Evolutionary conservation across 2,329 filamentous ascomycete species (phyloP).

Genomic region (Blastomyces parvus): DNA sequence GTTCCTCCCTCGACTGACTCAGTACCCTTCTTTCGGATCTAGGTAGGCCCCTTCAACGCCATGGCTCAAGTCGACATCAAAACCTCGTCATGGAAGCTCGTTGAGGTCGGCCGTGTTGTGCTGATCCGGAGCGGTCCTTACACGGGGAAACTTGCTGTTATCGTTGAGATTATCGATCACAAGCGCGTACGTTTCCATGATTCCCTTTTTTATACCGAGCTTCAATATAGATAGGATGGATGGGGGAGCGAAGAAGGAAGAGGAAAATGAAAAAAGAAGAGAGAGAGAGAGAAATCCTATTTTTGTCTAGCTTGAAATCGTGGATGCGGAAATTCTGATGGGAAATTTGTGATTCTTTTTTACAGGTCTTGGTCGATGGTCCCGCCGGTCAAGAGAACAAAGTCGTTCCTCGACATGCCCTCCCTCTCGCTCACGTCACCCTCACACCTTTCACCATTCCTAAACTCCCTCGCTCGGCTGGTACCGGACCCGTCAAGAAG

Average conservation of each 20-base stretch:
- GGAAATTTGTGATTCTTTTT: not conserved
- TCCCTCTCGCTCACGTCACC: constrained; percentile 71
- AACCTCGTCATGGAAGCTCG: constrained; percentile 81
- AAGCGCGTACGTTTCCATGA: constrained; percentile 75
- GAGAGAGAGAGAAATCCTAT: not conserved
- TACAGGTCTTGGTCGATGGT: constrained; percentile 89
- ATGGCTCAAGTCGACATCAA: constrained; percentile 78
- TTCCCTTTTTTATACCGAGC: not conserved
- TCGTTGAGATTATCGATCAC: constrained; percentile 99
- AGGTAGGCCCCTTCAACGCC: constrained; percentile 50
- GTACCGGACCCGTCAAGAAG: constrained; percentile 73
- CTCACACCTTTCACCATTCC: constrained; percentile 83
- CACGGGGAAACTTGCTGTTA: constrained; percentile 78
- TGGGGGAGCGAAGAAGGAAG: not conserved
- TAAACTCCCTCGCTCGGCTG: constrained; percentile 75
- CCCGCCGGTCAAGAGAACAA: constrained; percentile 71
- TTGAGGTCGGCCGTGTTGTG: constrained; percentile 97
- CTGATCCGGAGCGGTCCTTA: constrained; percentile 76
- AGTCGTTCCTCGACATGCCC: constrained; percentile 75
- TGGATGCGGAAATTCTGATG: constrained; percentile 7
- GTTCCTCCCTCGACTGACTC: constrained; percentile 6
- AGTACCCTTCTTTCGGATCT: constrained; percentile 18
- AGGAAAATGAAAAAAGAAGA: not conserved
- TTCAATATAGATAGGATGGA: not conserved
- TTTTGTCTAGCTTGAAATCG: not conserved